phyloP scores from a whole-genome alignment of 495 filamentous ascomycete genomes.

The Aspergillus hancockii region DNA sequence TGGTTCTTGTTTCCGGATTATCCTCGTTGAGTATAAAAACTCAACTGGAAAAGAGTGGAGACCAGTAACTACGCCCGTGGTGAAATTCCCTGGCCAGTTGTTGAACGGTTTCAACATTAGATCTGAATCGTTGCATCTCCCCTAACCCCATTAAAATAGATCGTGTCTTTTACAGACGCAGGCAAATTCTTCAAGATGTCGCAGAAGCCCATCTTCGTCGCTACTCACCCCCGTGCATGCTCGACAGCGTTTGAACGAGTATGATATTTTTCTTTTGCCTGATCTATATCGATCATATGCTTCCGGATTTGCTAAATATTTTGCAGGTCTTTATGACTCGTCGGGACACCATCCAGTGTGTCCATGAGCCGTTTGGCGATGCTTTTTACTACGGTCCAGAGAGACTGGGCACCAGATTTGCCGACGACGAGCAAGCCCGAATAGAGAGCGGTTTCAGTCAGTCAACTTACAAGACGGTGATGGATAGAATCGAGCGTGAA shows the following conservation, averaged over 20 bases:
- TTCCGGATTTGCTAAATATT: slow-evolving; percentile 4
- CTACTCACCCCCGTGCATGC: slow-evolving; percentile 89
- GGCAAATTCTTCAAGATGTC: slow-evolving; percentile 55
- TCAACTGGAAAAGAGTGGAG: background rate
- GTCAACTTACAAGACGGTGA: slow-evolving; percentile 73
- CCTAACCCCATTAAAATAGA: background rate
- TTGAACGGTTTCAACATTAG: slow-evolving; percentile 11
- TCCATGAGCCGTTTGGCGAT: slow-evolving; percentile 96
- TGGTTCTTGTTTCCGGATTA: background rate
- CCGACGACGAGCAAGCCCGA: slow-evolving; percentile 68
- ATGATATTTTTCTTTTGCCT: slow-evolving; percentile 30
- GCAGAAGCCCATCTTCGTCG: slow-evolving; percentile 82
- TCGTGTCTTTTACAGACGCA: slow-evolving; percentile 1
- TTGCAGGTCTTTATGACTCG: slow-evolving; percentile 93
- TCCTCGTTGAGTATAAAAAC: background rate
- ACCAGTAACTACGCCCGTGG: slow-evolving; percentile 19
- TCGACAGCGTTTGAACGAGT: slow-evolving; percentile 96
- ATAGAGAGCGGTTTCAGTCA: slow-evolving; percentile 71
- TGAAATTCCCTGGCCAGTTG: slow-evolving; percentile 25
- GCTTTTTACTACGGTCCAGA: slow-evolving; percentile 95
- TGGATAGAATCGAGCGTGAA: slow-evolving; percentile 69
- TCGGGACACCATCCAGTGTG: slow-evolving; percentile 70
- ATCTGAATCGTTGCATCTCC: background rate
- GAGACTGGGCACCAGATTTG: slow-evolving; percentile 73
- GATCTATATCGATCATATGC: background rate